These are phyloP conservation scores for Aureobasidium sp. DNA, from an alignment of 2,329 filamentous ascomycete genomes.

Conservation along the genomic window DNA sequence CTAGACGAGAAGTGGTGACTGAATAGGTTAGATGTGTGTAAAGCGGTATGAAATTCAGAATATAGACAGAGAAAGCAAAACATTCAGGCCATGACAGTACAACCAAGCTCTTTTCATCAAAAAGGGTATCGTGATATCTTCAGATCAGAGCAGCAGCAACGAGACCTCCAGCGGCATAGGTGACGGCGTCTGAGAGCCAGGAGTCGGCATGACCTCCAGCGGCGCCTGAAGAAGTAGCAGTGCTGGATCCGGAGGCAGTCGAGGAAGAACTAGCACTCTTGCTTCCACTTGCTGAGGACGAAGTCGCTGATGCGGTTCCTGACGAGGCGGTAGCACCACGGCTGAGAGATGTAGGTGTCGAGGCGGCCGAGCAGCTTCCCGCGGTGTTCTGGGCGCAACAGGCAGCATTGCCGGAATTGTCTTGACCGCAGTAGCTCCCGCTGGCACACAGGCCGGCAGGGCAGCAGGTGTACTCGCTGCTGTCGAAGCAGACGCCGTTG, in stretches of 20 bases:
- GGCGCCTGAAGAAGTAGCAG: slow-evolving; percentile 4
- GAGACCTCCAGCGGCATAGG: slow-evolving; percentile 9
- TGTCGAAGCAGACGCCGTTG: slow-evolving; percentile 12
- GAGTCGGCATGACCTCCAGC: slow-evolving; percentile 8
- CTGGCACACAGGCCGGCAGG: slow-evolving; percentile 4
- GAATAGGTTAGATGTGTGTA: background rate
- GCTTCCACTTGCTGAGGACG: background rate
- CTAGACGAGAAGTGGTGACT: too few relatives aligned
- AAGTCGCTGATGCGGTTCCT: background rate
- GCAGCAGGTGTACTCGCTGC: slow-evolving; percentile 8
- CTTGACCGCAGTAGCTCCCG: slow-evolving; percentile 12
- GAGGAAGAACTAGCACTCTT: background rate
- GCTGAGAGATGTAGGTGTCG: slow-evolving; percentile 8
- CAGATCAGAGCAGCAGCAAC: slow-evolving; percentile 8
- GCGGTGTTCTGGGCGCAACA: slow-evolving; percentile 14
- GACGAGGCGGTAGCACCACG: slow-evolving; percentile 8
- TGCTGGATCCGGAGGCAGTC: background rate
- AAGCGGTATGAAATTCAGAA: background rate
- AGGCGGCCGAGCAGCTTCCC: slow-evolving; percentile 10
- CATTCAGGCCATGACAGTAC: background rate
- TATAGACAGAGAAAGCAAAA: slow-evolving; percentile 7
- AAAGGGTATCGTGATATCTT: background rate
- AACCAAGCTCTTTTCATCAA: background rate
- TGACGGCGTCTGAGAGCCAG: slow-evolving; percentile 10
- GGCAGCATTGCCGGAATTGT: slow-evolving; percentile 6